These are phyloP conservation scores for Coemansia sp. DNA, from an alignment of 192 early-diverging fungal species.

Conservation along the genomic window DNA sequence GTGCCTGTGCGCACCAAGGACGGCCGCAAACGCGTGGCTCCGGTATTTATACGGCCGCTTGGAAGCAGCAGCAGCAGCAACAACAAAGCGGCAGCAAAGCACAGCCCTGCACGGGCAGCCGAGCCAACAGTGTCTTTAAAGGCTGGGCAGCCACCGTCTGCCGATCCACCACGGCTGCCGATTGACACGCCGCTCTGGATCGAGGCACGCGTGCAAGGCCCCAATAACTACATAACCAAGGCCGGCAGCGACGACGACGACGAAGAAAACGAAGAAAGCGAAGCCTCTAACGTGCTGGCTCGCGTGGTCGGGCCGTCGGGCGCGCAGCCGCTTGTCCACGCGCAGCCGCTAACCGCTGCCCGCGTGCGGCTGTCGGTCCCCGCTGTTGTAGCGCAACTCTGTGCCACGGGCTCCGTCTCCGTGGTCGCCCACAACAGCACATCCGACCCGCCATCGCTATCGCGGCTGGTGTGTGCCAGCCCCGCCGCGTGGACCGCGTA, in stretches of 20 bases:
- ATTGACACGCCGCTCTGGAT: not conserved
- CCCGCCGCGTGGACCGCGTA: not conserved
- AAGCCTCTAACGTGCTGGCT: slow-evolving; percentile 2
- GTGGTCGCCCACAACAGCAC: slow-evolving; percentile 11
- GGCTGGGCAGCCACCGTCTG: not conserved
- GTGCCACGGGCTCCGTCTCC: not conserved
- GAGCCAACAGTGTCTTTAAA: not conserved
- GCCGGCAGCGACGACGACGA: not conserved
- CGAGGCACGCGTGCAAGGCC: not conserved
- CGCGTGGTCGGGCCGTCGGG: slow-evolving; percentile 7
- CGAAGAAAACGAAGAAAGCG: not conserved
- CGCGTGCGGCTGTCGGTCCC: slow-evolving; percentile 39
- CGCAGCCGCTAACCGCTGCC: slow-evolving; percentile 32
- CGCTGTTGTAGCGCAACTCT: slow-evolving; percentile 22
- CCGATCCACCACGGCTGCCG: not conserved
- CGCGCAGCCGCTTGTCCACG: slow-evolving; percentile 36
- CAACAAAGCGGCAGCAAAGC: not conserved
- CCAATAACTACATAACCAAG: not conserved
- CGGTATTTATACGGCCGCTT: slow-evolving; percentile 56
- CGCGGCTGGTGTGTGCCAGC: not conserved
- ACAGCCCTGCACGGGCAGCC: not conserved
- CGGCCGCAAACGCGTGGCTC: slow-evolving; percentile 85
- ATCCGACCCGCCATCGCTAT: not conserved
- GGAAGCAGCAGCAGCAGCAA: slow-evolving; percentile 1
- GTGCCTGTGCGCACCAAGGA: slow-evolving; percentile 60